A percentile compares a stretch with the other conserved stretches of the same genome.
Evolutionary conservation across 352 stramenopile genomes (phyloP).

Genomic region (Phytophthora boehmeriae): DNA sequence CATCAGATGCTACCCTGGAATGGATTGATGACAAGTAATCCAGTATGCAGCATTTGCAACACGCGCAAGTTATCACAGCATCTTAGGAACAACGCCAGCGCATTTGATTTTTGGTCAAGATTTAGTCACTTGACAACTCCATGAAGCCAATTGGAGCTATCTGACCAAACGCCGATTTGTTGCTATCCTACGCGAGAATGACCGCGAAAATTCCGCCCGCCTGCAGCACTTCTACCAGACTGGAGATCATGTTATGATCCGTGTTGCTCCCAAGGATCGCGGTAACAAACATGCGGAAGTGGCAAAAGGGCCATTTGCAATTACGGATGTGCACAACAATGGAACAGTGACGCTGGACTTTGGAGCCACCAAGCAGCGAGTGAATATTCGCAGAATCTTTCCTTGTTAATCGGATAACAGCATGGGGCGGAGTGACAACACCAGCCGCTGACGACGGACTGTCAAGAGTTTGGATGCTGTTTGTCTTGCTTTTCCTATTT

Average conservation of each 20-base stretch:
- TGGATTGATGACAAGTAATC: constrained; percentile 2
- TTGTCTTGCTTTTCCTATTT: no score
- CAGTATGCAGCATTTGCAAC: constrained; percentile 4
- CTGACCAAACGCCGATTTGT: constrained; percentile 2
- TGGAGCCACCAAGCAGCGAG: neutral
- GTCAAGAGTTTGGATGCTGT: no score
- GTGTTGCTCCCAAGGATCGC: neutral
- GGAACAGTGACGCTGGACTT: constrained; percentile 3
- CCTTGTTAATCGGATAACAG: constrained; percentile 3
- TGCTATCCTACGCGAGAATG: constrained; percentile 6
- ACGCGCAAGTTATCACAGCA: constrained; percentile 3
- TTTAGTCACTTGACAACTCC: constrained; percentile 2
- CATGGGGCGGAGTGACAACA: no score
- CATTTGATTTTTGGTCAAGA: constrained; percentile 1
- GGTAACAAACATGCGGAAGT: neutral
- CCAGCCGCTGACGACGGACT: no score
- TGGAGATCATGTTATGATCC: constrained; percentile 5
- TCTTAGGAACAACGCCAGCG: constrained; percentile 4
- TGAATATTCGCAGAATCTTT: constrained; percentile 7
- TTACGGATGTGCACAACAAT: constrained; percentile 1
- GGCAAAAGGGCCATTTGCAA: neutral
- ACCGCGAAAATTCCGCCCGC: neutral
- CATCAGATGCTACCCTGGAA: neutral
- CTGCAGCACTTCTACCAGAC: constrained; percentile 3
- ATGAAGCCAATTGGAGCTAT: constrained; percentile 11